phyloP scores from a whole-genome alignment of 2,329 filamentous ascomycete species.

The Fusarium domesticum region DNA sequence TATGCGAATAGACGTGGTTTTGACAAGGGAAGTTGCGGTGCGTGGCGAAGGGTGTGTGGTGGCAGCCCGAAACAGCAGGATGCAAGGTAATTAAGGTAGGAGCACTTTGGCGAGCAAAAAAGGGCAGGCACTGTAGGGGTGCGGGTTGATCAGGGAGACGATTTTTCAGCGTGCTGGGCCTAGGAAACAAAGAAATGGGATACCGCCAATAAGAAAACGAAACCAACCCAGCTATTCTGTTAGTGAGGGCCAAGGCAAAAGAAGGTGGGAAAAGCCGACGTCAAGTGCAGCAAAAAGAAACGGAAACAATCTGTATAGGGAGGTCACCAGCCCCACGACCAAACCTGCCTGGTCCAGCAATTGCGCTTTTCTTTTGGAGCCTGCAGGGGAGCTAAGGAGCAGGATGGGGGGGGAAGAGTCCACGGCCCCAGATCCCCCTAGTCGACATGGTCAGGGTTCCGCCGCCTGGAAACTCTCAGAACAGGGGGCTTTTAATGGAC shows the following conservation, averaged over 20 bases:
- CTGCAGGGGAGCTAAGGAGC: neutral
- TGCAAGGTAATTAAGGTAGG: slow-evolving; percentile 27
- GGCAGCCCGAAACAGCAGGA: slow-evolving; percentile 21
- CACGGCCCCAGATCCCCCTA: slow-evolving; percentile 15
- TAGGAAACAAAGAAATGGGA: neutral
- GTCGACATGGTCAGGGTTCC: slow-evolving; percentile 22
- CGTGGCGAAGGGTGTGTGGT: slow-evolving; percentile 31
- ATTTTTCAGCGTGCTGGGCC: neutral
- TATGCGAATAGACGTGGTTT: slow-evolving; percentile 22
- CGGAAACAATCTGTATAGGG: slow-evolving; percentile 4
- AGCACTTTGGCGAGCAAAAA: slow-evolving; percentile 13
- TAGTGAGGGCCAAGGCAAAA: too few relatives aligned
- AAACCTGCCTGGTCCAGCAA: neutral
- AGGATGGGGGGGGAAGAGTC: slow-evolving; percentile 10
- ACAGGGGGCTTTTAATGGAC: slow-evolving; percentile 3
- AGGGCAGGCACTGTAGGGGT: slow-evolving; percentile 19
- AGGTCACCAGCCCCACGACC: neutral
- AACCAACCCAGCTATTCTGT: too few relatives aligned
- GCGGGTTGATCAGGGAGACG: slow-evolving; percentile 17
- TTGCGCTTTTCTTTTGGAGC: neutral
- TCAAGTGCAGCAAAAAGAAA: slow-evolving; percentile 16
- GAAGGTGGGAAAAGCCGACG: slow-evolving; percentile 14
- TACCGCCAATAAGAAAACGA: neutral
- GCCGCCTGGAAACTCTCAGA: too few relatives aligned
- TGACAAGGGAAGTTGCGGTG: slow-evolving; percentile 19